phyloP scores from a whole-genome alignment of 176 grass and related monocot genomes.

The Oropetium thomaeum region DNA sequence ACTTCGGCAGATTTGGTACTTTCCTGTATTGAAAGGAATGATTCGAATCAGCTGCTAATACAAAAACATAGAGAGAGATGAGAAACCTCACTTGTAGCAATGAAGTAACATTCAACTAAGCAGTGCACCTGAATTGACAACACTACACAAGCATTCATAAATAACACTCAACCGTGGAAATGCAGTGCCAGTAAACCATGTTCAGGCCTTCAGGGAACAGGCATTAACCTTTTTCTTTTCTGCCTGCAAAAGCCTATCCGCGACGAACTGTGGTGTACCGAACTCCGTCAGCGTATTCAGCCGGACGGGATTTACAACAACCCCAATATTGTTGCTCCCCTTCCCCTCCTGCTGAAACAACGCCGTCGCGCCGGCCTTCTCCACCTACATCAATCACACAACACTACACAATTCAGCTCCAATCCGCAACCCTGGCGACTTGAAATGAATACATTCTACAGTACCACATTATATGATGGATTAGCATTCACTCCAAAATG shows the following conservation, averaged over 20 bases:
- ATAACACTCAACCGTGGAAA: background rate
- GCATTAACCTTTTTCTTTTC: slow-evolving; percentile 81
- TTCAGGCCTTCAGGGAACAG: background rate
- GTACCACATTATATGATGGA: background rate
- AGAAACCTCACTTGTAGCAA: background rate
- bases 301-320: slow-evolving; percentile 82
- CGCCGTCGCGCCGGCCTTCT: slow-evolving; percentile 81
- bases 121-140: background rate
- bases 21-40: slow-evolving; percentile 50
- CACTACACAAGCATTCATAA: background rate
- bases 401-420: background rate
- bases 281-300: slow-evolving; percentile 77
- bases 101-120: background rate
- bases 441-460: background rate
- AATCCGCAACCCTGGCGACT: background rate
- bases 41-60: slow-evolving; percentile 8
- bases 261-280: slow-evolving; percentile 79
- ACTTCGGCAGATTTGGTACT: slow-evolving; percentile 74
- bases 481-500: background rate
- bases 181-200: background rate
- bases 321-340: slow-evolving; percentile 79
- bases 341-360: slow-evolving; percentile 71
- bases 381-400: slow-evolving; percentile 58
- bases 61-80: background rate
- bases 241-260: slow-evolving; percentile 79